These are phyloP conservation scores for Castanea sativa DNA, from an alignment of 306 rosid species.

Conservation along the genomic window DNA sequence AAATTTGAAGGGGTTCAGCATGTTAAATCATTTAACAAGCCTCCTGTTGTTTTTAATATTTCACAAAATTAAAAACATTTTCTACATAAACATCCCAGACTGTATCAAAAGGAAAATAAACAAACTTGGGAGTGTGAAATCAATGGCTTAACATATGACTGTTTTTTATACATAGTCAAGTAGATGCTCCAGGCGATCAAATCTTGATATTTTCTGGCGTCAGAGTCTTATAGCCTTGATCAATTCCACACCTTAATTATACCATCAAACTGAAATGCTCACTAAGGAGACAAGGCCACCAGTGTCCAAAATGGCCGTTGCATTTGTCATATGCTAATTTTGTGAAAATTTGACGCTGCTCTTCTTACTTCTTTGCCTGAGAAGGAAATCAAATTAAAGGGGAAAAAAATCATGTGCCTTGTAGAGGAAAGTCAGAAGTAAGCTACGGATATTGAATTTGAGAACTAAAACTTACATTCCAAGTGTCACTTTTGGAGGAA, in stretches of 20 bases:
- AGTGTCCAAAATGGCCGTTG: neutral
- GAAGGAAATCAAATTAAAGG: neutral
- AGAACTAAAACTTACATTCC: constrained; percentile 19
- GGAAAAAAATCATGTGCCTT: neutral
- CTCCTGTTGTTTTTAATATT: neutral
- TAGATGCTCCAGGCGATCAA: neutral
- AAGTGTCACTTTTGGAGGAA: constrained; percentile 20
- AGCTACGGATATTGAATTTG: neutral
- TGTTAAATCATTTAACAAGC: no score
- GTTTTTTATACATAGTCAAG: neutral
- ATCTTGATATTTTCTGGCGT: neutral
- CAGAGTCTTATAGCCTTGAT: neutral
- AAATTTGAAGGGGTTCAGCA: no score
- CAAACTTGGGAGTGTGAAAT: neutral
- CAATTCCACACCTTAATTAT: neutral
- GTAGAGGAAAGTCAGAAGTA: neutral
- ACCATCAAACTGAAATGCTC: neutral
- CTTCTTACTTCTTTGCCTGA: constrained; percentile 19
- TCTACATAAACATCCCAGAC: neutral
- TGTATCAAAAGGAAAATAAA: neutral
- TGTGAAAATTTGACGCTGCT: neutral
- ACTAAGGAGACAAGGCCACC: no score
- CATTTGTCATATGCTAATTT: neutral
- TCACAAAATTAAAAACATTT: neutral
- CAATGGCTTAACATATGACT: neutral